Conservation (phyloP, 345 rosid genomes). For the Eucalyptus brandiana region DNA sequence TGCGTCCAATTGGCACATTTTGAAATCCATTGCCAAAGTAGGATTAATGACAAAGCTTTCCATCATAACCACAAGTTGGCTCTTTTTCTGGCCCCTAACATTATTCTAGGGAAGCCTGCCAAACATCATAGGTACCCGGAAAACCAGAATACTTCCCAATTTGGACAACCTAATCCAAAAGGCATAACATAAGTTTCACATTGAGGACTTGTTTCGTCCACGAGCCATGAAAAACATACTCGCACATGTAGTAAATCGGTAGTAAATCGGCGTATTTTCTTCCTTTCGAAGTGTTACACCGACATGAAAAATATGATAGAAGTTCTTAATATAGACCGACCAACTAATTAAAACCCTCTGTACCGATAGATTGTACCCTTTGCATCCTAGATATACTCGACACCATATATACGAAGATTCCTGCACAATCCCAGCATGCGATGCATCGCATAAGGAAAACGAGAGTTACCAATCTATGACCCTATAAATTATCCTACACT, state of each 20-base stretch:
- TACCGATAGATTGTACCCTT: neutral
- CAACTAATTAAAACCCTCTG: neutral
- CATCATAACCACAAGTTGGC: neutral
- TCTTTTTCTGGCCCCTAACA: conserved; percentile 20
- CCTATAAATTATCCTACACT: neutral
- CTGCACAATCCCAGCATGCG: neutral
- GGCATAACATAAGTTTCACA: neutral
- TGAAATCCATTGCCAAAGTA: neutral
- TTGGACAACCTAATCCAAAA: neutral
- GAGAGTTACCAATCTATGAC: neutral
- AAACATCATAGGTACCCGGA: conserved; percentile 3
- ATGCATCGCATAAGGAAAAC: neutral
- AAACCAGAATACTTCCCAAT: neutral
- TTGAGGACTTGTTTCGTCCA: neutral
- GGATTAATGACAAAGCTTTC: neutral
- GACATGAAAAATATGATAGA: neutral
- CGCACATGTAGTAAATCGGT: neutral
- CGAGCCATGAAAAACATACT: neutral
- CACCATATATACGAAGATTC: neutral
- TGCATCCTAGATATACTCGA: neutral
- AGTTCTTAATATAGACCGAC: neutral
- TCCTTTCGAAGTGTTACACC: neutral
- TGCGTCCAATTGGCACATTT: neutral
- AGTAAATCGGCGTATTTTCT: neutral
- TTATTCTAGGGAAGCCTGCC: conserved; percentile 29